phyloP scores from a whole-genome alignment of 2,329 filamentous ascomycete genomes.

The Alternaria hordeiaustralica region DNA sequence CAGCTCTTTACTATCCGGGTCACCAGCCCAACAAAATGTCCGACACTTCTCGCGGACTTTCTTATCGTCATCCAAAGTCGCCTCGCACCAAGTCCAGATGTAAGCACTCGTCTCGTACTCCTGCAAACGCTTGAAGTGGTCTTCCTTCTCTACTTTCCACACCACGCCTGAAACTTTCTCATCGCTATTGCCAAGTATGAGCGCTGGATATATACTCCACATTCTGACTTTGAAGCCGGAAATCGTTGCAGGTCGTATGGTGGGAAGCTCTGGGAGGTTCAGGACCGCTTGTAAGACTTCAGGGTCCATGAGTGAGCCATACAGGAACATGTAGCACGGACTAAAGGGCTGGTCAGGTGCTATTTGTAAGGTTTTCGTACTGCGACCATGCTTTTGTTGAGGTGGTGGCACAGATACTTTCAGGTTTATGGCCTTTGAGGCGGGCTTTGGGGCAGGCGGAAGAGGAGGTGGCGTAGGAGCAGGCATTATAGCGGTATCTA shows the following conservation, averaged over 20 bases:
- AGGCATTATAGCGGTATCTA: not conserved
- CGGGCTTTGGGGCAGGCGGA: not conserved
- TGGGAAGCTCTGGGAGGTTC: conserved; percentile 26
- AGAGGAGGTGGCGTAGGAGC: not conserved
- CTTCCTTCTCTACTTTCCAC: conserved; percentile 19
- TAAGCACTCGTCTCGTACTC: conserved; percentile 32
- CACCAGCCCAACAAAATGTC: conserved; percentile 31
- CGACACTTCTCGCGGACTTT: conserved; percentile 11
- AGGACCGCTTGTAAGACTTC: conserved; percentile 39
- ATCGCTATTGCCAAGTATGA: conserved; percentile 2
- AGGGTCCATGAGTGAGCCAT: conserved; percentile 43
- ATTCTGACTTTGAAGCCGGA: conserved; percentile 36
- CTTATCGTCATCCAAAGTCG: conserved; percentile 15
- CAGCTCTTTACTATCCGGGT: conserved; percentile 27
- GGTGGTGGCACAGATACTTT: not conserved
- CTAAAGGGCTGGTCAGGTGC: conserved; percentile 15
- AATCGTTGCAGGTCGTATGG: conserved; percentile 28
- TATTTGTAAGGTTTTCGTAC: not conserved
- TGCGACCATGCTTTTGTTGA: not conserved
- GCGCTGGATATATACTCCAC: conserved; percentile 43
- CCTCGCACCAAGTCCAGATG: conserved; percentile 22
- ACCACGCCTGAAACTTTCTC: conserved; percentile 17
- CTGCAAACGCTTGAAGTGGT: conserved; percentile 21
- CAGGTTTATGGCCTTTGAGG: not conserved
- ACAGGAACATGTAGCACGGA: conserved; percentile 39